These are phyloP conservation scores for Hortiboletus flavorubellus DNA, from an alignment of 768 basidiomycete species.

Conservation along the genomic window DNA sequence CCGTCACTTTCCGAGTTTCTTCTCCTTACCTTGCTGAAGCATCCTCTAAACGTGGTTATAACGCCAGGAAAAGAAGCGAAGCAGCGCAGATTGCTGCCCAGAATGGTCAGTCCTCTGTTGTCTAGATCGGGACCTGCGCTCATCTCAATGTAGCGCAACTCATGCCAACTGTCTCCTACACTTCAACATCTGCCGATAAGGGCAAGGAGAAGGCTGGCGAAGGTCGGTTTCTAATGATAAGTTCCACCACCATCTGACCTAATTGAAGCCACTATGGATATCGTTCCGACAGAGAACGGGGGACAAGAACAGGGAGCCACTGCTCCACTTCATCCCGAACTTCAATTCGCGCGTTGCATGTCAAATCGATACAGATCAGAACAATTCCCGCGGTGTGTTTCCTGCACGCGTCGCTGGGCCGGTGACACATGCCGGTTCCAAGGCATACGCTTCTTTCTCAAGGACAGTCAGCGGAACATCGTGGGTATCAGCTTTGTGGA, in stretches of 20 bases:
- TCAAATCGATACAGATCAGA: slow-evolving; percentile 72
- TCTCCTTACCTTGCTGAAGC: slow-evolving; percentile 21
- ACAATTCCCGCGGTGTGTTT: slow-evolving; percentile 75
- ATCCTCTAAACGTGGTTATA: slow-evolving; percentile 64
- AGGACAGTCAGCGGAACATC: slow-evolving; percentile 54
- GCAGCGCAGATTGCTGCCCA: slow-evolving; percentile 62
- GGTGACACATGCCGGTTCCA: slow-evolving; percentile 87
- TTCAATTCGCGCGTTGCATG: slow-evolving; percentile 82
- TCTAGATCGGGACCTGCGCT: slow-evolving; percentile 11
- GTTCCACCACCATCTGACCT: background rate
- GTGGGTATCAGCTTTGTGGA: slow-evolving; percentile 70
- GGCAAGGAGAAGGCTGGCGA: slow-evolving; percentile 44
- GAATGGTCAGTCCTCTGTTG: slow-evolving; percentile 45
- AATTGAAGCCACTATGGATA: slow-evolving; percentile 25
- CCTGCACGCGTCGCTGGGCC: slow-evolving; percentile 83
- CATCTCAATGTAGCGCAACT: slow-evolving; percentile 38
- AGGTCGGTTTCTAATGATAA: slow-evolving; percentile 27
- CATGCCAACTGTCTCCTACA: slow-evolving; percentile 44
- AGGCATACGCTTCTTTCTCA: slow-evolving; percentile 75
- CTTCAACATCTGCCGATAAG: slow-evolving; percentile 36
- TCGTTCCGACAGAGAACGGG: slow-evolving; percentile 32
- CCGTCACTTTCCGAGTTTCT: slow-evolving; percentile 2
- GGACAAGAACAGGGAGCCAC: slow-evolving; percentile 26
- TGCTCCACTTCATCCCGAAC: slow-evolving; percentile 52
- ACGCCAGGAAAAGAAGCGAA: slow-evolving; percentile 69